Conservation (phyloP, 1,284 basidiomycete species). For the Rhizoctonia solani region DNA sequence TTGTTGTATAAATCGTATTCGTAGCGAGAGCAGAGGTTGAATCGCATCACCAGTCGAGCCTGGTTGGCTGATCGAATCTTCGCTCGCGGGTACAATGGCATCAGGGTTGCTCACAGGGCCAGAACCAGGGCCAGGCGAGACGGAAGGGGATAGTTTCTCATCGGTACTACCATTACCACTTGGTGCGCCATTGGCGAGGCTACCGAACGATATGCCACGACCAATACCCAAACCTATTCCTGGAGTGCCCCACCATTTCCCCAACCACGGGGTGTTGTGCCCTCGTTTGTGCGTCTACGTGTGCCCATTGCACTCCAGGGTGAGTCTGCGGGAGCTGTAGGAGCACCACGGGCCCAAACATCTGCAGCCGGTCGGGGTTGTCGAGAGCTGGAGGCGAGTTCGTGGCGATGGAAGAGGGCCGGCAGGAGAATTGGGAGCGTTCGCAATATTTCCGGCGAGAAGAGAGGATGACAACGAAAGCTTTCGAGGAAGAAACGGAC, state of each 20-base stretch:
- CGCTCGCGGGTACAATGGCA: neutral
- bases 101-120: slow-evolving; percentile 15
- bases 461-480: slow-evolving; percentile 68
- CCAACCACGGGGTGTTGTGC: neutral
- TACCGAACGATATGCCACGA: slow-evolving; percentile 22
- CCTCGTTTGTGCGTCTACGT: slow-evolving; percentile 8
- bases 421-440: slow-evolving; percentile 57
- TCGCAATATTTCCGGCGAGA: slow-evolving; percentile 49
- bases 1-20: slow-evolving; percentile 11
- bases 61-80: neutral
- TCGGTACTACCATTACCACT: neutral
- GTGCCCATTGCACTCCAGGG: slow-evolving; percentile 14
- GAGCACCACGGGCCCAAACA: slow-evolving; percentile 2
- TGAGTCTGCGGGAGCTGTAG: neutral
- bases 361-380: slow-evolving; percentile 46
- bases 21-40: neutral
- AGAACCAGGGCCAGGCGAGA: slow-evolving; percentile 15
- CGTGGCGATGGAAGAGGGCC: slow-evolving; percentile 65
- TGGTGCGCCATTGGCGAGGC: neutral
- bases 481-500: slow-evolving; percentile 57
- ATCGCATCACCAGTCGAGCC: neutral
- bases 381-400: slow-evolving; percentile 65
- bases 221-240: slow-evolving; percentile 9
- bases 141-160: slow-evolving; percentile 20
- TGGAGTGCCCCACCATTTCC: neutral